These are phyloP conservation scores for Penicillium decumbens DNA, from an alignment of 2,329 filamentous ascomycete genomes.

Conservation along the genomic window DNA sequence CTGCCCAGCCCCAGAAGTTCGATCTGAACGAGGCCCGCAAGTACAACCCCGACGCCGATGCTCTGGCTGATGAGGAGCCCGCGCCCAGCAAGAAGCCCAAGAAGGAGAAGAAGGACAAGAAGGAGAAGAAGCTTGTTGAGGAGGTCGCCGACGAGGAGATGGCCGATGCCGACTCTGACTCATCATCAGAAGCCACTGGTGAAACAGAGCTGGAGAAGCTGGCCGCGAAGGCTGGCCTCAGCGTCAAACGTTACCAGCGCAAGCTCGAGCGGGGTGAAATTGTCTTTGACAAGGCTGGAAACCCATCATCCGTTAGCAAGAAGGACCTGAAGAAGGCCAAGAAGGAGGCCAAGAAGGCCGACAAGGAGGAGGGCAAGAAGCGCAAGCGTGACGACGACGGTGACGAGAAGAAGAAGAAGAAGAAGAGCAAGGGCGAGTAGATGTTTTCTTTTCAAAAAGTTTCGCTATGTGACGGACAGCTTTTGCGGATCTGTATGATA, in stretches of 20 bases:
- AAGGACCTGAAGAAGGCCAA: slow-evolving; percentile 70
- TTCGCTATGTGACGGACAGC: slow-evolving; percentile 28
- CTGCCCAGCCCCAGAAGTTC: slow-evolving; percentile 62
- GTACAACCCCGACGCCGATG: slow-evolving; percentile 93
- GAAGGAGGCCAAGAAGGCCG: slow-evolving; percentile 58
- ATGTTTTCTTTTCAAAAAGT: slow-evolving; percentile 47
- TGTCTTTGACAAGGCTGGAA: slow-evolving; percentile 60
- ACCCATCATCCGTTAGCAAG: slow-evolving; percentile 65
- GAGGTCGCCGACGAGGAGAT: slow-evolving; percentile 45
- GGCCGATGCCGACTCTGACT: slow-evolving; percentile 34
- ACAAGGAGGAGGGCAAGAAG: slow-evolving; percentile 63
- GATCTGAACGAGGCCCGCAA: slow-evolving; percentile 87
- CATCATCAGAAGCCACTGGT: slow-evolving; percentile 24
- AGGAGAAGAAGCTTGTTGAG: slow-evolving; percentile 48
- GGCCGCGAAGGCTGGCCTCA: slow-evolving; percentile 64
- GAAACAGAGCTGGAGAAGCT: slow-evolving; percentile 52
- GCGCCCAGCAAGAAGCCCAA: slow-evolving; percentile 41
- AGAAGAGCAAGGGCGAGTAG: slow-evolving; percentile 55
- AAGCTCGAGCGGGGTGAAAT: slow-evolving; percentile 75
- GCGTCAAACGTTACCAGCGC: slow-evolving; percentile 70
- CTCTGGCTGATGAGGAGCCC: slow-evolving; percentile 61
- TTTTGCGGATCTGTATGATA: slow-evolving; percentile 43
- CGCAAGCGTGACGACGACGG: slow-evolving; percentile 59
- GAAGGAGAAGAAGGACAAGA: slow-evolving; percentile 45
- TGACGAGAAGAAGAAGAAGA: slow-evolving; percentile 49